A percentile compares a stretch with the other conserved stretches of the same genome.
phyloP scores from a whole-genome alignment of 306 rosid species.

The Vigna reflexopilosa region DNA sequence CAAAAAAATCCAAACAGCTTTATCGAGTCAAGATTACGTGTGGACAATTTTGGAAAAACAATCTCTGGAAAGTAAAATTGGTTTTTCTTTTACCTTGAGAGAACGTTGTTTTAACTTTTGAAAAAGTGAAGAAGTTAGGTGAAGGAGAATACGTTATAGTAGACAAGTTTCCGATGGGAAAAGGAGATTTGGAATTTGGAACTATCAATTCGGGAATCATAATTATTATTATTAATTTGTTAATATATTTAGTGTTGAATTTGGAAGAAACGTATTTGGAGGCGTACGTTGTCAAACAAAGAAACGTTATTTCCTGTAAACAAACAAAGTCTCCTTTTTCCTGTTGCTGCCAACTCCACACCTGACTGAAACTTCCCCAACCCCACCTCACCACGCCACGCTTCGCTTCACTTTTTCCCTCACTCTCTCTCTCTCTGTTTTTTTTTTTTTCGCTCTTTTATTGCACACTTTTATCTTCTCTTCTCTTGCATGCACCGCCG shows the following conservation, averaged over 20 bases:
- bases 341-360: constrained; percentile 28
- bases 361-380: constrained; percentile 27
- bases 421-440: not conserved
- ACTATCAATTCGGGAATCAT: constrained; percentile 9
- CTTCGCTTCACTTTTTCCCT: not conserved
- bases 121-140: not conserved
- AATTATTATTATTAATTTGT: too few species aligned
- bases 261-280: constrained; percentile 18
- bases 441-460: not conserved
- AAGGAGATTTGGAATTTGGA: not conserved
- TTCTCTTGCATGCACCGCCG: constrained; percentile 49
- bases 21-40: too few species aligned
- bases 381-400: not conserved
- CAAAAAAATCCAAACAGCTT: too few species aligned
- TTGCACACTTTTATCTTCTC: not conserved
- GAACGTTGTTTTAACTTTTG: too few species aligned
- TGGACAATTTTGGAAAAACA: not conserved
- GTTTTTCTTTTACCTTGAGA: too few species aligned
- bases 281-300: constrained; percentile 34
- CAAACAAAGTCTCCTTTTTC: constrained; percentile 9
- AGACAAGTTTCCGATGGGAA: constrained; percentile 17
- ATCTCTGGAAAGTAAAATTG: not conserved
- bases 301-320: constrained; percentile 19
- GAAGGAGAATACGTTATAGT: not conserved
- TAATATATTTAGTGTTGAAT: not conserved